A percentile compares a stretch with the other conserved stretches of the same genome.
Evolutionary conservation across 1,284 basidiomycete genomes (phyloP).

Genomic region (Cryptococcus hybrid): DNA sequence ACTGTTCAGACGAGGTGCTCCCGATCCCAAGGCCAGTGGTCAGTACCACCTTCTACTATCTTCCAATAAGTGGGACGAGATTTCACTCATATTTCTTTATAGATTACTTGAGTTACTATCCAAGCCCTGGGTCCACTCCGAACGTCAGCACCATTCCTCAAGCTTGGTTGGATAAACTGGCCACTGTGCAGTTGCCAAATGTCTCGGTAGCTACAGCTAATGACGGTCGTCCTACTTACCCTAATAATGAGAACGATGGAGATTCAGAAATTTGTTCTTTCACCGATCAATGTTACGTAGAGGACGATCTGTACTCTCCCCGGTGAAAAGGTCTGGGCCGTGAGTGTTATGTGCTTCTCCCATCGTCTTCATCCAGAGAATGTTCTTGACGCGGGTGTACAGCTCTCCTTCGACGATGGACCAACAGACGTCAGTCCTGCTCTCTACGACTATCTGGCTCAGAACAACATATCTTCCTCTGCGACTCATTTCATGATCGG

Average conservation of each 20-base stretch:
- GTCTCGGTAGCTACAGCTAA: constrained; percentile 26
- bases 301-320: constrained; percentile 38
- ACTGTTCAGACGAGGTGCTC: constrained; percentile 14
- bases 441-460: constrained; percentile 55
- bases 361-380: not conserved
- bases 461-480: constrained; percentile 51
- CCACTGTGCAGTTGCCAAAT: constrained; percentile 24
- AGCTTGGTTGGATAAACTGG: constrained; percentile 42
- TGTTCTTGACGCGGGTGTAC: constrained; percentile 5
- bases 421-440: constrained; percentile 53
- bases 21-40: not conserved
- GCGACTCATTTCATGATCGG: constrained; percentile 61
- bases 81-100: too few relatives aligned
- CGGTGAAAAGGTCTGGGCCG: constrained; percentile 32
- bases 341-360: constrained; percentile 16
- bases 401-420: constrained; percentile 55
- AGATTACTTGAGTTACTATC: too few relatives aligned
- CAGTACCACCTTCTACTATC: not conserved
- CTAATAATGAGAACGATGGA: constrained; percentile 20
- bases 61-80: too few relatives aligned
- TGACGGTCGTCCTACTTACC: constrained; percentile 31
- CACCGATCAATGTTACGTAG: constrained; percentile 4
- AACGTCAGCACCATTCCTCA: constrained; percentile 19
- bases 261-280: constrained; percentile 39
- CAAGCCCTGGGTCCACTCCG: too few relatives aligned